Evolutionary conservation across 2,329 filamentous ascomycete species (phyloP), one percentile per base, ranked within the genome.

Genomic region (Elsinoe batatas): DNA sequence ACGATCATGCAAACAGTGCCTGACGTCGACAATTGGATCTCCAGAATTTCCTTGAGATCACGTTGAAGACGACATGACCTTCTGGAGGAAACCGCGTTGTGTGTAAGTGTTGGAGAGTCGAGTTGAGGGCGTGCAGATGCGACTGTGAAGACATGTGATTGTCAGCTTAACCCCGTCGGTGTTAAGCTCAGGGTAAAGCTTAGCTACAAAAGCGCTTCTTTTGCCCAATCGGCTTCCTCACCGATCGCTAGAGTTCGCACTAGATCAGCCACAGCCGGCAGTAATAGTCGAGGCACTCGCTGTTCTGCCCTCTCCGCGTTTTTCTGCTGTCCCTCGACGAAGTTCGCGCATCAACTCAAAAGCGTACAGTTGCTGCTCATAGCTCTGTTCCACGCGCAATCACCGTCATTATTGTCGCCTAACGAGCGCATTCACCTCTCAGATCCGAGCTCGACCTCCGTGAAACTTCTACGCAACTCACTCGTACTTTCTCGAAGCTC

Each of bases 181-280:
- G 5, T 38, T 38, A n/a, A 38, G 36, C 13, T 17, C 15, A 38
- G 36, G 5, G 5, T 3, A 38, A 38, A n/a, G 36, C 15, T 38
- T 38, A 38, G 13, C 36, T 38, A 11, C 3, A 10, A 6, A 17
- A 3, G 12, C 10, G 10, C 6, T 8, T 12, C 5, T 7, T 4
- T 13, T 22, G n/a, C 10, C 40, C 10, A 44, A 44, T 44, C 20
- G 40, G 40, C n/a, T 12, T 5, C n/a, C 3, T 17, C 15, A 4
- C 18, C 40, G 18, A 13, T 13, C 5, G 13, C 8, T n/a, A 30
- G 20, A 44, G 40, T 22, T 44, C 40, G 12, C 40, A 26, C 40
- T 44, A 44, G 11, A 44, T 22, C 40, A 26, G 40, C n/a, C 46
- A 50, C 46, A 50, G 22, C 46, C 46, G 46, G 46, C 46, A 35